Conservation (phyloP, 2,329 filamentous ascomycete species). For the Paraphoma chrysanthemicola region DNA sequence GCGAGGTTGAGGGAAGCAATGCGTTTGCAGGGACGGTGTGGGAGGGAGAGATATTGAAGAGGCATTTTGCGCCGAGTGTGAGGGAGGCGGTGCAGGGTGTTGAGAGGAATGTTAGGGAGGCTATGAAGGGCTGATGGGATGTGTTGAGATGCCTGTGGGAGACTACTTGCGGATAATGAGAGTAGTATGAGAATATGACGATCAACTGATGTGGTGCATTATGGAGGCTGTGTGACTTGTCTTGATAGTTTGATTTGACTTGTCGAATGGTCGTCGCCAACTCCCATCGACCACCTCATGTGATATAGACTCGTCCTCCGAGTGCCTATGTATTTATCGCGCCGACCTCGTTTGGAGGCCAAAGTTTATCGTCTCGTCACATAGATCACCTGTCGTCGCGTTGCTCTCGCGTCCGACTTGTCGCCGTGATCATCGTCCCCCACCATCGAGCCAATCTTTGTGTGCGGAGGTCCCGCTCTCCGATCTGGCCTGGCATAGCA, state of each 20-base stretch:
- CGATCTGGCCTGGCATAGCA: neutral
- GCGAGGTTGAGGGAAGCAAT: conserved; percentile 82
- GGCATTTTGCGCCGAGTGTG: conserved; percentile 87
- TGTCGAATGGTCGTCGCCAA: no score
- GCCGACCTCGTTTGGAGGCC: no score
- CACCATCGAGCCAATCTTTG: neutral
- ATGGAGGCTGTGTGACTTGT: no score
- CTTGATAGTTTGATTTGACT: no score
- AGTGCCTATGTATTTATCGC: no score
- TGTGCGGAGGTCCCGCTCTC: neutral
- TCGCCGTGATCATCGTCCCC: neutral
- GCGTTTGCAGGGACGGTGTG: conserved; percentile 89
- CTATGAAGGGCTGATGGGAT: conserved; percentile 17
- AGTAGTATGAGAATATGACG: no score
- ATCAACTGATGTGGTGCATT: no score
- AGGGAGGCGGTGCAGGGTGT: conserved; percentile 68
- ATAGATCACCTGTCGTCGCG: neutral
- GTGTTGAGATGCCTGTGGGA: no score
- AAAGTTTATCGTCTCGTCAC: neutral
- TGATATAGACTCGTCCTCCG: no score
- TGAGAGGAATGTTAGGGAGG: conserved; percentile 42
- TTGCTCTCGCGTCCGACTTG: neutral
- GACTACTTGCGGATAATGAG: no score
- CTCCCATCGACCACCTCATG: no score
- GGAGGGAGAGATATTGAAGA: conserved; percentile 87